Conservation (phyloP, 2,329 filamentous ascomycete genomes). For the Neurospora crassa region DNA sequence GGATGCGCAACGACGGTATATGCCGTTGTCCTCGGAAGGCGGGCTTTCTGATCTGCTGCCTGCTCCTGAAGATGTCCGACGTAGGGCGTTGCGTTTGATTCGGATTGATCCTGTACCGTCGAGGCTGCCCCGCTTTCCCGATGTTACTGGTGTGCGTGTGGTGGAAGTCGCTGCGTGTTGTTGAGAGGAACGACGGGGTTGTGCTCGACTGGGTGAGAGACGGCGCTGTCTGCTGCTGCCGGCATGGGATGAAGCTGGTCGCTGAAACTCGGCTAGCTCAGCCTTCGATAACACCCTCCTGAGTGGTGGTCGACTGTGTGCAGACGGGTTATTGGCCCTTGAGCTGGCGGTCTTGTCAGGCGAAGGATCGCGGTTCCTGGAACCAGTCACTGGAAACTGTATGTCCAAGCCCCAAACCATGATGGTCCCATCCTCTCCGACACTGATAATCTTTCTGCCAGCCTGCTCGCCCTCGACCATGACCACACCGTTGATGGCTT, state of each 20-base stretch:
- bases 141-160: slow-evolving; percentile 30
- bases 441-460: slow-evolving; percentile 56
- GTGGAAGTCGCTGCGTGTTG: slow-evolving; percentile 31
- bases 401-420: slow-evolving; percentile 65
- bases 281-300: slow-evolving; percentile 79
- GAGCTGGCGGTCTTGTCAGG: slow-evolving; percentile 36
- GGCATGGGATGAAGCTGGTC: slow-evolving; percentile 32
- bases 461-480: slow-evolving; percentile 53
- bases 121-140: slow-evolving; percentile 33
- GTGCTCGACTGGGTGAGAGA: slow-evolving; percentile 34
- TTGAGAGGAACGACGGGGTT: slow-evolving; percentile 42
- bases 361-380: slow-evolving; percentile 42
- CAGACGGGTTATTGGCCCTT: slow-evolving; percentile 32
- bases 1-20: slow-evolving; percentile 37
- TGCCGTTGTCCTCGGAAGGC: slow-evolving; percentile 42
- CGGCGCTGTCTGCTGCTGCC: slow-evolving; percentile 13
- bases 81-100: slow-evolving; percentile 36
- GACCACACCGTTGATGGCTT: slow-evolving; percentile 79
- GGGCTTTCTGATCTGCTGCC: slow-evolving; percentile 35
- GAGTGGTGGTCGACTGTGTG: slow-evolving; percentile 53
- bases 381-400: slow-evolving; percentile 31
- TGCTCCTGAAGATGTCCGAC: slow-evolving; percentile 33
- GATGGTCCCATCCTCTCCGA: slow-evolving; percentile 70
- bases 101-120: slow-evolving; percentile 22
- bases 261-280: slow-evolving; percentile 73